These are phyloP conservation scores for Rhododendron vialii DNA, from an alignment of 148 eudicot genomes.

Conservation along the genomic window DNA sequence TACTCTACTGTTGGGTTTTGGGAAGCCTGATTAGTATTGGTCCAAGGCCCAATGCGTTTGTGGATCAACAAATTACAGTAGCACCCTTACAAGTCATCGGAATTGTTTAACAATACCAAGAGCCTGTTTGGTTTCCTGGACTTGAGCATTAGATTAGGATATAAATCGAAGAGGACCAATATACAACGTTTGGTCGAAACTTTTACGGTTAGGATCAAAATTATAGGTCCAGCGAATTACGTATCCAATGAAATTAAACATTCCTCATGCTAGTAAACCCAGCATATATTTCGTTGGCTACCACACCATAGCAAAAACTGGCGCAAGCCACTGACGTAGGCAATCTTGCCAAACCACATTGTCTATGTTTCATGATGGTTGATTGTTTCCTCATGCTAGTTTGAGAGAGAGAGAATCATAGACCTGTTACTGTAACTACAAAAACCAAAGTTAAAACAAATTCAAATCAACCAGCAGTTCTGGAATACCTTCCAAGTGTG, in stretches of 20 bases:
- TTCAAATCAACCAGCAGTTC: background rate
- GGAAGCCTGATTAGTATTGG: background rate
- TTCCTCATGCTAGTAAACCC: background rate
- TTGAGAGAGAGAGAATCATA: background rate
- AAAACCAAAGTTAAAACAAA: background rate
- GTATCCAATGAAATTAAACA: background rate
- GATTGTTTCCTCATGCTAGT: background rate
- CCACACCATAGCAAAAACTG: background rate
- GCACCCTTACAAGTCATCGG: background rate
- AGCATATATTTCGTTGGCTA: background rate
- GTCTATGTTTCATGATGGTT: background rate
- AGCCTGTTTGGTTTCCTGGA: background rate
- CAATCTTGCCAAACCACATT: background rate
- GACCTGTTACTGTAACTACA: constrained; percentile 1
- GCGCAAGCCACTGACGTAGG: background rate
- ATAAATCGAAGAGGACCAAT: background rate
- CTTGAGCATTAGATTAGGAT: background rate
- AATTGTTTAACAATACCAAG: background rate
- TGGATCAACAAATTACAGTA: background rate
- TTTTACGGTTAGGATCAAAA: background rate
- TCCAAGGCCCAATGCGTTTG: background rate
- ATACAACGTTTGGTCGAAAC: background rate
- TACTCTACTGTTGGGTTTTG: background rate
- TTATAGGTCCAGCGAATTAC: background rate
- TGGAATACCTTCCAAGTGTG: constrained; percentile 75